Evolutionary conservation across 2,329 filamentous ascomycete genomes (phyloP).

Genomic region (Aureobasidium leucospermi): DNA sequence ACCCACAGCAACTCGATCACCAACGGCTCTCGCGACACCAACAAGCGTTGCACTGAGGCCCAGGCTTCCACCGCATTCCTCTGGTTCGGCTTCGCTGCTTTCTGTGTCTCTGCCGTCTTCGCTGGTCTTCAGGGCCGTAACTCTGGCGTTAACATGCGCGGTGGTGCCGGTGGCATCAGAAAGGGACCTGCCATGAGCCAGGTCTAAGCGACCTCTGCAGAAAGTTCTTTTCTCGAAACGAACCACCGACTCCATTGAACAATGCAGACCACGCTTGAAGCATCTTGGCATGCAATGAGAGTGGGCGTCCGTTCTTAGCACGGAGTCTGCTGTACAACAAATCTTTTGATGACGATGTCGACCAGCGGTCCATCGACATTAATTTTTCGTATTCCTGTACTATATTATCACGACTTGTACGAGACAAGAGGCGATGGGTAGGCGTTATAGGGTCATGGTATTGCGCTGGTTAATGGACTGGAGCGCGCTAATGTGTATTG

Average conservation of each 20-base stretch:
- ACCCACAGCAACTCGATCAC: slow-evolving; percentile 33
- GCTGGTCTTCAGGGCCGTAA: slow-evolving; percentile 49
- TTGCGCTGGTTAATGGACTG: neutral
- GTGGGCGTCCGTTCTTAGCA: neutral
- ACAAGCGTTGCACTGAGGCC: slow-evolving; percentile 65
- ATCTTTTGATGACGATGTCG: neutral
- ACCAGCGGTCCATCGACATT: neutral
- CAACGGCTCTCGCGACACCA: slow-evolving; percentile 44
- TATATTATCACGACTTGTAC: slow-evolving; percentile 12
- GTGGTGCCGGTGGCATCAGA: slow-evolving; percentile 38
- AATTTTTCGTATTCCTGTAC: slow-evolving; percentile 9
- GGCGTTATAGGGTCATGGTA: slow-evolving; percentile 7
- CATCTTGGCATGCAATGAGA: neutral
- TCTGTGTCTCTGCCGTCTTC: slow-evolving; percentile 47
- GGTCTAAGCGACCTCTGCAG: slow-evolving; percentile 36
- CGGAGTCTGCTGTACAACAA: neutral
- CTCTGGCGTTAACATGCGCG: slow-evolving; percentile 42
- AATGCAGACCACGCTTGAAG: neutral
- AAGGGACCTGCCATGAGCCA: slow-evolving; percentile 48
- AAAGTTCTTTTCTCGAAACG: slow-evolving; percentile 11
- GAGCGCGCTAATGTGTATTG: slow-evolving; percentile 9
- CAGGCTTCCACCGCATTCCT: slow-evolving; percentile 69
- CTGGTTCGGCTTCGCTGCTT: slow-evolving; percentile 67
- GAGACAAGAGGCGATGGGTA: neutral
- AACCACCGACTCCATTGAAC: neutral